phyloP scores from a whole-genome alignment of 2,329 filamentous ascomycete species.

The Colletotrichum paranaense region DNA sequence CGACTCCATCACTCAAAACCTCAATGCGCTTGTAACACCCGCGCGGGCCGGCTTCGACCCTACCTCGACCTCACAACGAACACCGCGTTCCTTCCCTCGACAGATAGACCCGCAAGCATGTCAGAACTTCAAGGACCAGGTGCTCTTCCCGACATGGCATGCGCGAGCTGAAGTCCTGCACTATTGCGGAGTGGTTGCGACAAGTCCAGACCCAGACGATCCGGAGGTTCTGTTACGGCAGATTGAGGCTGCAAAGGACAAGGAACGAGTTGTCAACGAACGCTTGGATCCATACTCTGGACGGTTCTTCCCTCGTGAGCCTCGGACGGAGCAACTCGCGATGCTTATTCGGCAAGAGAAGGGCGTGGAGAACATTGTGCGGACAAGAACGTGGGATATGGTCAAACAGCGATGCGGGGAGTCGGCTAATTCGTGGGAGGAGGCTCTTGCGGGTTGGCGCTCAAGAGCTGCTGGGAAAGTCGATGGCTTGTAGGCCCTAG shows the following conservation, averaged over 20 bases:
- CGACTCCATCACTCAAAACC: slow-evolving; percentile 91
- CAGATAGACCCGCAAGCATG: slow-evolving; percentile 74
- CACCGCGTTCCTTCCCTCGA: slow-evolving; percentile 59
- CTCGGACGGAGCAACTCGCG: slow-evolving; percentile 83
- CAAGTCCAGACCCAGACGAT: slow-evolving; percentile 87
- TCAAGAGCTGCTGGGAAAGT: slow-evolving; percentile 8
- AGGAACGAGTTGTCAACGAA: slow-evolving; percentile 84
- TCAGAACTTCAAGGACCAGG: slow-evolving; percentile 76
- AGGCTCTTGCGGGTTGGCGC: slow-evolving; percentile 71
- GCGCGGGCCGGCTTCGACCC: slow-evolving; percentile 81
- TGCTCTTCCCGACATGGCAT: slow-evolving; percentile 92
- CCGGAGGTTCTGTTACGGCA: slow-evolving; percentile 79
- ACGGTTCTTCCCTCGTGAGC: slow-evolving; percentile 82
- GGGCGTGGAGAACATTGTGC: slow-evolving; percentile 81
- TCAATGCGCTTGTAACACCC: slow-evolving; percentile 89
- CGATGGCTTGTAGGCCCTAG: neutral
- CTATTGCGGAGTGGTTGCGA: slow-evolving; percentile 91
- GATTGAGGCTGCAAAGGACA: slow-evolving; percentile 75
- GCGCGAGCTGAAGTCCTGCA: slow-evolving; percentile 83
- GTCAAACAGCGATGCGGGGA: slow-evolving; percentile 80
- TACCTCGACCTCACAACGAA: slow-evolving; percentile 75
- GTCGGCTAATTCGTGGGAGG: slow-evolving; percentile 70
- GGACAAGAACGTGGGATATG: slow-evolving; percentile 83
- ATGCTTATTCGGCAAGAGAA: slow-evolving; percentile 79
- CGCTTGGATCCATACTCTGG: slow-evolving; percentile 91